Evolutionary conservation across 192 early-diverging fungal species (phyloP).

Genomic region (Coemansia asiatica): DNA sequence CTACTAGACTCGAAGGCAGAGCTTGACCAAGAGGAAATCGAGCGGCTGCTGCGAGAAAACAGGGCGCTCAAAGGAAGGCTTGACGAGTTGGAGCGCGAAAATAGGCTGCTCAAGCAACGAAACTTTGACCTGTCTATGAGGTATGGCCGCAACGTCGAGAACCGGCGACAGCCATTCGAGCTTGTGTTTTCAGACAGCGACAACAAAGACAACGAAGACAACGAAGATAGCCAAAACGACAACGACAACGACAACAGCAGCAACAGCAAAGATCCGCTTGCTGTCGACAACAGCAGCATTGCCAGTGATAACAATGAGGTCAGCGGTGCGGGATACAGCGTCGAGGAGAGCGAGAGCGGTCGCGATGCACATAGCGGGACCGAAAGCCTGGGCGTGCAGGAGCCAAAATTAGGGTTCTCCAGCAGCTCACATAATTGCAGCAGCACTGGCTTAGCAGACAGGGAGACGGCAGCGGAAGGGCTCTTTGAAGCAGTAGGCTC

Average conservation of each 20-base stretch:
- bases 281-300: constrained; percentile 15
- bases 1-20: constrained; percentile 50
- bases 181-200: constrained; percentile 50
- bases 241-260: constrained; percentile 1
- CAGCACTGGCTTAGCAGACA: neutral
- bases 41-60: constrained; percentile 48
- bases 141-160: constrained; percentile 47
- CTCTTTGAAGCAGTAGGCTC: constrained; percentile 4
- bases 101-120: constrained; percentile 52
- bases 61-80: constrained; percentile 42
- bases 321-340: constrained; percentile 43
- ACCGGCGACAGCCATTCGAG: constrained; percentile 51
- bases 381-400: constrained; percentile 21
- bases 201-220: neutral
- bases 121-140: constrained; percentile 57
- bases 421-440: neutral
- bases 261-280: constrained; percentile 10
- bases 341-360: constrained; percentile 38
- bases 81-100: constrained; percentile 56
- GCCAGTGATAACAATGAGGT: constrained; percentile 38
- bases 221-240: constrained; percentile 15
- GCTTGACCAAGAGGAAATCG: constrained; percentile 57
- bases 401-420: neutral
- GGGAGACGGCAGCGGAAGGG: neutral
- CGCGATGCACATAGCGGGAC: constrained; percentile 28